Percentiles rank a stretch among this genome's conserved stretches.
These are phyloP conservation scores for Isoetes taiwanensis DNA, from an alignment of 75 land plant species.

Conservation along the genomic window DNA sequence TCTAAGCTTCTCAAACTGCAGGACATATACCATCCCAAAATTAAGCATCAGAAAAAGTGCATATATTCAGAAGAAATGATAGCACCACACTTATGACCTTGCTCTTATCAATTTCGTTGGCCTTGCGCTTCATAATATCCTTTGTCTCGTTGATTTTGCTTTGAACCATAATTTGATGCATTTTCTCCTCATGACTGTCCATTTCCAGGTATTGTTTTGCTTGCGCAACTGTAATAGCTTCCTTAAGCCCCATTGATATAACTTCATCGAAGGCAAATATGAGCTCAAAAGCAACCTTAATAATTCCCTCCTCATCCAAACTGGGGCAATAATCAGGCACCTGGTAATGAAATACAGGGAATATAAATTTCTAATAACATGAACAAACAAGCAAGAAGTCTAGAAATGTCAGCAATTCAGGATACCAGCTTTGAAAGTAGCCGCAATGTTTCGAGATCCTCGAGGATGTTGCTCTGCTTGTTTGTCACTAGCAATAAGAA, in stretches of 20 bases:
- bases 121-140: slow-evolving; percentile 98
- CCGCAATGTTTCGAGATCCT: slow-evolving; percentile 85
- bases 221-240: slow-evolving; percentile 77
- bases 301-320: slow-evolving; percentile 79
- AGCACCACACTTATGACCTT: too few species aligned
- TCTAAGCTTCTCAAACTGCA: slow-evolving; percentile 66
- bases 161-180: slow-evolving; percentile 76
- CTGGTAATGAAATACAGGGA: slow-evolving; percentile 15
- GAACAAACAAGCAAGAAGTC: neutral
- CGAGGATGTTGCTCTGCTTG: slow-evolving; percentile 97
- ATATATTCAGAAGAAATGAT: too few species aligned
- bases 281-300: slow-evolving; percentile 81
- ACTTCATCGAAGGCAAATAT: slow-evolving; percentile 97
- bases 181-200: slow-evolving; percentile 97
- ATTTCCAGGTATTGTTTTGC: slow-evolving; percentile 97
- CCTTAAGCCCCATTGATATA: slow-evolving; percentile 88
- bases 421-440: slow-evolving; percentile 87
- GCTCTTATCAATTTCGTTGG: slow-evolving; percentile 97
- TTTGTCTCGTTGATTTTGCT: slow-evolving; percentile 95
- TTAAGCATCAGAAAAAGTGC: too few species aligned
- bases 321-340: slow-evolving; percentile 80
- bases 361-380: neutral
- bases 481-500: slow-evolving; percentile 86
- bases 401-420: neutral
- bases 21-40: too few species aligned